A percentile compares a stretch with the other conserved stretches of the same genome.
These are phyloP conservation scores for Mycogone perniciosa DNA, from an alignment of 2,329 filamentous ascomycete species.

Conservation along the genomic window DNA sequence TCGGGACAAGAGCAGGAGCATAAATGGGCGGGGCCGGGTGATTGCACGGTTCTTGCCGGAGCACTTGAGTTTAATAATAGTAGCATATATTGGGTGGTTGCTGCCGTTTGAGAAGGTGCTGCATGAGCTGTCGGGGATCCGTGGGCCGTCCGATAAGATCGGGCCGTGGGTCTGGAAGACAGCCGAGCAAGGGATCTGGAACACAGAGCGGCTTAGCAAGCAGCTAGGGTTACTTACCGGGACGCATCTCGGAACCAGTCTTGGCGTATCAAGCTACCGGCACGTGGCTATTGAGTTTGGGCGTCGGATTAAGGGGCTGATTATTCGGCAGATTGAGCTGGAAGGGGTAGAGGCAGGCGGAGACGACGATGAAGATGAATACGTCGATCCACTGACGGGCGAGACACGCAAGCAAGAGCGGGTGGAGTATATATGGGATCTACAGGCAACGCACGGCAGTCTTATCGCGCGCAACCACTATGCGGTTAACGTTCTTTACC, in stretches of 20 bases:
- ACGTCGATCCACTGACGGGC: constrained; percentile 5
- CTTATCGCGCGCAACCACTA: constrained; percentile 5
- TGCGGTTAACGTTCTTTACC: neutral
- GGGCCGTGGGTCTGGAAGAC: neutral
- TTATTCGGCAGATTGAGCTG: constrained; percentile 5
- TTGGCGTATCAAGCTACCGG: constrained; percentile 9
- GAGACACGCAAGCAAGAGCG: constrained; percentile 1
- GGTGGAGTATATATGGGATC: constrained; percentile 12
- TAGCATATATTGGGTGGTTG: neutral
- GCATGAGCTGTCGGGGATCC: constrained; percentile 2
- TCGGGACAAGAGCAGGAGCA: constrained; percentile 11
- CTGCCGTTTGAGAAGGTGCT: constrained; percentile 4
- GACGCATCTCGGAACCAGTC: neutral
- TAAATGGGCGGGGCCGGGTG: constrained; percentile 6
- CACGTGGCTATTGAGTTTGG: constrained; percentile 1
- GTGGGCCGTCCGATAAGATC: neutral
- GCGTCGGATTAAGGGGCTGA: neutral
- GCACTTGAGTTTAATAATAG: constrained; percentile 4
- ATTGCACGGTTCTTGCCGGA: constrained; percentile 11
- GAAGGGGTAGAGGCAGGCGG: neutral
- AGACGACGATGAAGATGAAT: constrained; percentile 3
- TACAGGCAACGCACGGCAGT: constrained; percentile 10
- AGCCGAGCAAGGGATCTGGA: neutral
- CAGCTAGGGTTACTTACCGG: neutral
- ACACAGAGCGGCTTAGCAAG: neutral